Percentiles rank a stretch among this genome's conserved stretches.
These are phyloP conservation scores for Ceratobasidium sp. DNA, from an alignment of 1,284 basidiomycete species.

Conservation along the genomic window DNA sequence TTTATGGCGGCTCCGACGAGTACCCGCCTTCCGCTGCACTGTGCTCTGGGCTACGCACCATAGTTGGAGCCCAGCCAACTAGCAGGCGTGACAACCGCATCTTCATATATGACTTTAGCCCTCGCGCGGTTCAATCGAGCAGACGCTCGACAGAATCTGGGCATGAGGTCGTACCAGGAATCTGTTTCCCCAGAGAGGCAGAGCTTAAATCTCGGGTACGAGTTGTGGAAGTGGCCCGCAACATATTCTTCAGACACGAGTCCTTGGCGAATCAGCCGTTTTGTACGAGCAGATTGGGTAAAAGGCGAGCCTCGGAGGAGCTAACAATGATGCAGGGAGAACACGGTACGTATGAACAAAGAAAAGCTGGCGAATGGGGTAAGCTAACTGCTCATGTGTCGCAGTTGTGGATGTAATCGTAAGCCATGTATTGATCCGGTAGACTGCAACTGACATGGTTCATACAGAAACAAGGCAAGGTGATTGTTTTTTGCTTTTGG, in stretches of 20 bases:
- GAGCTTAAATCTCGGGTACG: not conserved
- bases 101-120: not conserved
- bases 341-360: not conserved
- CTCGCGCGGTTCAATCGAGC: not conserved
- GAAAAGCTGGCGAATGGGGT: no score
- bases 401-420: not conserved
- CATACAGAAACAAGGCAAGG: not conserved
- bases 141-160: not conserved
- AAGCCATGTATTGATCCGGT: not conserved
- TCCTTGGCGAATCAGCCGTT: slow-evolving; percentile 1
- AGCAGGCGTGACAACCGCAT: not conserved
- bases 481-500: slow-evolving; percentile 2
- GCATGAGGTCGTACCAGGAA: not conserved
- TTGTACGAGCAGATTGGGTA: not conserved
- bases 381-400: not conserved
- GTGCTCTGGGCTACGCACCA: not conserved
- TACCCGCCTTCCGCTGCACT: not conserved
- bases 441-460: not conserved
- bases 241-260: not conserved
- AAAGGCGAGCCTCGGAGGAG: not conserved
- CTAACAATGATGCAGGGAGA: slow-evolving; percentile 10
- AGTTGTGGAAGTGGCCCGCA: not conserved
- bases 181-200: not conserved
- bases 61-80: not conserved
- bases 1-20: not conserved